A percentile compares a stretch with the other conserved stretches of the same genome.
phyloP scores from a whole-genome alignment of 768 basidiomycete species.

The Glaciozyma antarctica region DNA sequence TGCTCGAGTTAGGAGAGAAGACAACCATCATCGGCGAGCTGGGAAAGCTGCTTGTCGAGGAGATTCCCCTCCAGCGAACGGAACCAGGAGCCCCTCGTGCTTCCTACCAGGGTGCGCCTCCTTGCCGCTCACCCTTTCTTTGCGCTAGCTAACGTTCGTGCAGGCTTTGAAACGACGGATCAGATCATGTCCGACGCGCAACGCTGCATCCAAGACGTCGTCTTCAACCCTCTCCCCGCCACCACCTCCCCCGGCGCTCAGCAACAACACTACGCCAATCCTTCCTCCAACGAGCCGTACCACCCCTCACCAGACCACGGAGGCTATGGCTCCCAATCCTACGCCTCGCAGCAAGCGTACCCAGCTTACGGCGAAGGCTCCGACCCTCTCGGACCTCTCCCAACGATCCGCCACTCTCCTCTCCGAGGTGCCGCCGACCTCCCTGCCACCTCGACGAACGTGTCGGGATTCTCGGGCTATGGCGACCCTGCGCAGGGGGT shows the following conservation, averaged over 20 bases:
- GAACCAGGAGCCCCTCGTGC: slow-evolving; percentile 41
- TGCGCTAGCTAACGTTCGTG: neutral
- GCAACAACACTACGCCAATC: neutral
- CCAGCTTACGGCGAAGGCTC: neutral
- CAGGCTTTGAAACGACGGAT: slow-evolving; percentile 39
- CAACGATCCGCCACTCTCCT: slow-evolving; percentile 13
- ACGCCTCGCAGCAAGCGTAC: neutral
- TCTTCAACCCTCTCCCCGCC: slow-evolving; percentile 26
- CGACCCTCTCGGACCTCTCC: slow-evolving; percentile 30
- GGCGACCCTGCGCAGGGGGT: neutral
- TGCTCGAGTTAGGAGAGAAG: slow-evolving; percentile 44
- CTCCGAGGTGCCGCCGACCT: slow-evolving; percentile 7
- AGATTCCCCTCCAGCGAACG: slow-evolving; percentile 42
- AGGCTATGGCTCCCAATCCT: neutral
- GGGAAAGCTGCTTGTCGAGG: slow-evolving; percentile 43
- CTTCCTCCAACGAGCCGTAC: slow-evolving; percentile 28
- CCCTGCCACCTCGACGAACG: neutral
- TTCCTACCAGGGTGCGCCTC: slow-evolving; percentile 38
- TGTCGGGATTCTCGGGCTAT: neutral
- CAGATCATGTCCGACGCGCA: slow-evolving; percentile 39
- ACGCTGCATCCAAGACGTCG: slow-evolving; percentile 38
- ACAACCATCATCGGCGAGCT: slow-evolving; percentile 42
- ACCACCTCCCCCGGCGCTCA: neutral
- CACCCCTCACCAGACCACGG: neutral
- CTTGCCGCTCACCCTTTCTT: neutral